Conservation (phyloP, 2,329 filamentous ascomycete species). For the Penicillium sp. region DNA sequence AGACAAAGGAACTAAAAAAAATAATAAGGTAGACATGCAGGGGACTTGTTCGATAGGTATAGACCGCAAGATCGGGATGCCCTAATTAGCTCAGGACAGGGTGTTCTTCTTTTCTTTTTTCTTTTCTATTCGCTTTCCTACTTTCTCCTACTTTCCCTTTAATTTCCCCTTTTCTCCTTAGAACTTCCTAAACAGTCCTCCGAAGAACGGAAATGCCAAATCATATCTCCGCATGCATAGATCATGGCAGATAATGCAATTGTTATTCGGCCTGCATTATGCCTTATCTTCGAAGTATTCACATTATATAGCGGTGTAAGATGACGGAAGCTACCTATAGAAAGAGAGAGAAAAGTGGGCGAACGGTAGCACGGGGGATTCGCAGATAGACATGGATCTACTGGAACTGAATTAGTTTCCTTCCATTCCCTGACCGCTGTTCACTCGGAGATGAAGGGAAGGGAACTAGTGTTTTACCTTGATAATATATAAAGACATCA, state of each 20-base stretch:
- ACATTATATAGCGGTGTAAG: constrained; percentile 5
- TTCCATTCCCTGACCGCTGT: constrained; percentile 3
- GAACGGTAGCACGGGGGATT: neutral
- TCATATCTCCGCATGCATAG: constrained; percentile 8
- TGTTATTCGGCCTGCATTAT: constrained; percentile 18
- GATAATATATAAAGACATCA: constrained; percentile 2
- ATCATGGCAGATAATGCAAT: constrained; percentile 25
- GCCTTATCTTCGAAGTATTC: constrained; percentile 17
- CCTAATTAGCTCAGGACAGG: neutral
- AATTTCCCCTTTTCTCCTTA: neutral
- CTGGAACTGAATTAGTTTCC: neutral
- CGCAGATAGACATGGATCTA: neutral
- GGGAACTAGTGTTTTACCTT: constrained; percentile 1
- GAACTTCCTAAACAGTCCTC: neutral
- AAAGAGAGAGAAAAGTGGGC: neutral
- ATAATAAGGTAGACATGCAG: neutral
- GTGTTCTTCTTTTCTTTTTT: neutral
- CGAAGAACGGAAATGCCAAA: neutral
- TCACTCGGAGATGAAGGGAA: constrained; percentile 7
- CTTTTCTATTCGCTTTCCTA: neutral
- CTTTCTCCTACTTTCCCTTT: neutral
- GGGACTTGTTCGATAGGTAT: neutral
- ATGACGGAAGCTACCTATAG: neutral
- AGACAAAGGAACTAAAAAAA: neutral
- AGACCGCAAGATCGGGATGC: neutral